phyloP scores from a whole-genome alignment of 164 flowering plant species.

The Taxillus chinensis region DNA sequence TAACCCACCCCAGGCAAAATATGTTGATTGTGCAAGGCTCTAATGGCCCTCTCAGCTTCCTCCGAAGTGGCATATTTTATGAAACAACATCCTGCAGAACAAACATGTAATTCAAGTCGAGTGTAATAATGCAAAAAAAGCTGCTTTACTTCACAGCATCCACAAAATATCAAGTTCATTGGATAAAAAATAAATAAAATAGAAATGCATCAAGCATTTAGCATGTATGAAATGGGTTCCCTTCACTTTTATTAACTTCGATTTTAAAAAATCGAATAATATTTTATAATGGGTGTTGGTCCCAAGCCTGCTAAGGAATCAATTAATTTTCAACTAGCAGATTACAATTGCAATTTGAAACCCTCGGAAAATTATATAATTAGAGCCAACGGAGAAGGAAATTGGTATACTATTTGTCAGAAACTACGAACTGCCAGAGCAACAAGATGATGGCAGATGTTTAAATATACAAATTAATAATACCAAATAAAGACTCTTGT shows the following conservation, averaged over 20 bases:
- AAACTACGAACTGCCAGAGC: too few species aligned
- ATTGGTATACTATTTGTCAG: too few species aligned
- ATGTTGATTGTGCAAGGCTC: constrained; percentile 77
- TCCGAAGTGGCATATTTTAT: constrained; percentile 82
- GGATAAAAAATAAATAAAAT: too few species aligned
- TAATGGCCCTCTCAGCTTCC: constrained; percentile 94
- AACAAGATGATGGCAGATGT: background rate
- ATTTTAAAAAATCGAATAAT: background rate
- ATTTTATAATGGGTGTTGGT: background rate
- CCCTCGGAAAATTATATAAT: too few species aligned
- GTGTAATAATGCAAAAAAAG: background rate
- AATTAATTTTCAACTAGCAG: background rate
- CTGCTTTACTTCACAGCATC: background rate
- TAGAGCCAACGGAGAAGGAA: too few species aligned
- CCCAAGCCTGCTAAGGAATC: background rate
- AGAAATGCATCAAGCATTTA: background rate
- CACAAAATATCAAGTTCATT: too few species aligned
- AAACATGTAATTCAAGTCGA: constrained; percentile 18
- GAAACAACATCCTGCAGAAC: constrained; percentile 94
- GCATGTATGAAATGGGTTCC: background rate
- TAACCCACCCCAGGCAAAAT: constrained; percentile 87
- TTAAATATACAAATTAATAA: background rate
- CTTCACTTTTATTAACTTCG: background rate
- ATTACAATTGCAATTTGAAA: too few species aligned
- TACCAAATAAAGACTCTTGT: background rate